Base-by-base conservation (phyloP, 2,329 filamentous ascomycete genomes). In the Cercospora citrullina region DNA sequence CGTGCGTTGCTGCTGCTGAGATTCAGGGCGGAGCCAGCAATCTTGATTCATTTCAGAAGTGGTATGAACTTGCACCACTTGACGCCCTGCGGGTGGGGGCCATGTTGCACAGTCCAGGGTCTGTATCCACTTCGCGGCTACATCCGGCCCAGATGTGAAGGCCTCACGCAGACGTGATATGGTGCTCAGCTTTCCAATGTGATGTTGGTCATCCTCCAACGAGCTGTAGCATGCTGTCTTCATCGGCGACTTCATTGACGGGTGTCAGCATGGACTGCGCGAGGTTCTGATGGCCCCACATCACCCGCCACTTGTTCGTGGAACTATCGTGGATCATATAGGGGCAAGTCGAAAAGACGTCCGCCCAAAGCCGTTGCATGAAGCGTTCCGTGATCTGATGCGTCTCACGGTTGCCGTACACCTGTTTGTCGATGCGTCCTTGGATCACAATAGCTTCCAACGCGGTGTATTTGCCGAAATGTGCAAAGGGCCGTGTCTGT, bases 301-400 rank as follows among this genome's bases (percentile, higher is more conserved):
- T 30, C 14, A 64, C 62, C 23, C 33, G 28, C 62, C 62, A 64
- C 31, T 58, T 28, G 16, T 64, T 42, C n/a, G 31, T 39, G 21
- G 28, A 51, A 16, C 21, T 39, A 12, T 64, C 48, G 48, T 57
- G 31, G 21, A 57, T 18, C 62, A 64, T 64, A 9, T 64, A 64
- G n/a, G 62, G 62, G 33, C 62, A 57, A n/a, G 31, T 64, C 2
- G 68, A 69, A 62, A 84, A 80, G 6, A 85, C 73, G 26, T 74
- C 75, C 5, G 75, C 71, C 77, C 83, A 85, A 16, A 85, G 68
- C 33, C 82, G 77, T 63, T 76, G 76, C 84, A 86, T 84, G 65
- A 79, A 80, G 9, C 81, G 78, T 10, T 75, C 68, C 1, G 78
- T 84, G 36, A 85, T 75, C n/a, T 60, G 68, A 63, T 81, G 80